Base-by-base conservation (phyloP, 345 rosid species). In the Gynandropsis gynandra region DNA sequence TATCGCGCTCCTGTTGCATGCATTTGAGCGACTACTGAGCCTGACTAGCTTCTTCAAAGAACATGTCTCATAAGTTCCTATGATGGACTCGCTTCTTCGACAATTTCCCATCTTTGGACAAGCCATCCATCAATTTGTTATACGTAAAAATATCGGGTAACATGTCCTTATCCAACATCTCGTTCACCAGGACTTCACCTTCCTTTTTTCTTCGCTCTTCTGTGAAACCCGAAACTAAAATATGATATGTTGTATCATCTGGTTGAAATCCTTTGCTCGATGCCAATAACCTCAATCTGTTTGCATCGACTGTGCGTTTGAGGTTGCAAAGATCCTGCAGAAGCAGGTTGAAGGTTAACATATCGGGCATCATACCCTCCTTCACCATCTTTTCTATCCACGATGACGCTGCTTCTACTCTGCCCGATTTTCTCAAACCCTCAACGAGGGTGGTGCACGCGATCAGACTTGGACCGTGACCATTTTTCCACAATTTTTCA, bases 91-190 rank as follows among this genome's bases (percentile, higher is more conserved):
- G 50, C 50, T 50, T 44, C 16, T 47, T 40, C 0, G 59, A 15
- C 5, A 35, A 29, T 9, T 51, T 68, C 60, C 52, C 53, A 7
- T 50, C 9, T 18, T 32, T 19, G 33, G 80, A 64, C 58, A 89
- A 72, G 27, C 73, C 73, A 47, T 78, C 72, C 77, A 83, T 80
- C 59, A 80, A 70, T 55, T 73, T 72, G 41, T 83, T 86, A 63
- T 89, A 83, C 0, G 87, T 80, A 47, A 73, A 76, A 50, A 86
- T 69, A 57, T 86, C 86, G 50, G 85, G 83, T 61, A 89, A 58
- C 58, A 78, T 74, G 35, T 78, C 94, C 56, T 71, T 78, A 65
- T 86, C 97, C 61, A 89, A 59, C 97, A 89, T 89, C 74, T 89
- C 88, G 39, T 78, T 73, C 50, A 81, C 88, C 52, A 89, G 10